Base-by-base conservation (phyloP, 2,329 filamentous ascomycete species). In the Cephalotrichum gorgonifer region DNA sequence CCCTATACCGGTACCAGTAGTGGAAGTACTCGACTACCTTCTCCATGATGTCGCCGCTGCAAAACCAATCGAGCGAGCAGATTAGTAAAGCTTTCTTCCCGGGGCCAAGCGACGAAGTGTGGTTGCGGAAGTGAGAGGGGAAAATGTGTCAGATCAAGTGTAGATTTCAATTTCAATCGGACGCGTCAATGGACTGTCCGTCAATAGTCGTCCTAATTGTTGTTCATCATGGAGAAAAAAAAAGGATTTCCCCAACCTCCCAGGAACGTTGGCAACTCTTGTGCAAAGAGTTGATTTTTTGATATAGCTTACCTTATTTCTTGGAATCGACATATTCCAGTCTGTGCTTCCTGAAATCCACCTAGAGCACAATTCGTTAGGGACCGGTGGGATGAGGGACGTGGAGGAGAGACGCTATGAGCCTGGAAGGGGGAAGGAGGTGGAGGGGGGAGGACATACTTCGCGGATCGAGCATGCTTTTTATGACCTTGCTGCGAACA, bases 1-100 rank as follows among this genome's bases (percentile, higher is more conserved):
- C 76, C 47, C 76, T 75, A 65, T 88, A 83, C 71, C 85, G 86
- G 70, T 89, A 90, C 72, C 85, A 86, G 70, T 89, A 91, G 62
- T 88, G 86, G 53, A 89, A 83, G 66, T 90, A 91, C 66, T 90
- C 85, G 63, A 83, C 85, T 28, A 90, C 81, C 62, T 88, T 88
- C 63, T 90, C 86, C 3, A 91, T 78, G 6, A 89, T 78, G 48
- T 83, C 70, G 54, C 80, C 83, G 65, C 85, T 89, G n/a, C n/a
- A n/a, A 62, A 23, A 51, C 56, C 7, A 17, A 25, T n/a, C 14
- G 5, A n/a, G 38, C 43, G 11, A 47, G 45, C 35, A 47, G 28
- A 41, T 5, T 5, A 4, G 22, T 26, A 27, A 8, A 20, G 28
- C 15, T 9, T 25, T 6, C n/a, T 15, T 44, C 17, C 4, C 17